Evolutionary conservation across 306 rosid genomes (phyloP), one percentile per base, ranked within the genome.

Genomic region (Cotoneaster glaucophyllus): DNA sequence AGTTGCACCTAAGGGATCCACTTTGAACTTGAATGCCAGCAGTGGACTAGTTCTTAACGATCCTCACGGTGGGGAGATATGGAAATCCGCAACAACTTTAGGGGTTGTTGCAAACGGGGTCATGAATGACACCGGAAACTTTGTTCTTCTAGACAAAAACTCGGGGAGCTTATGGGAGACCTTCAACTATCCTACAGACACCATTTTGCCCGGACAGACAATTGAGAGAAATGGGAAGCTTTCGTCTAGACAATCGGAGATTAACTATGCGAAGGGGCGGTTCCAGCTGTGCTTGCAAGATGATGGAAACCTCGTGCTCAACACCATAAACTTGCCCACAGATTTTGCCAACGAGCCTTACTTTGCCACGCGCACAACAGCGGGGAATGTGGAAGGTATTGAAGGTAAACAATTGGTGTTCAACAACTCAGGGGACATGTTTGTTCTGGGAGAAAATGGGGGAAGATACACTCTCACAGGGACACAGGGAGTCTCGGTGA

Each of bases 131-230:
- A 26, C 52, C 9, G 86, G 86, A 1, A 82, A 78, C 67, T 70
- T 82, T 8, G 5, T 64, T 19, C 67, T 86, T 28, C 13, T 31
- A 43, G 75, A 28, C 37, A 10, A 31, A 3, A 45, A 14, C 18
- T 67, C 64, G 39, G 28, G 9, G 2, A 3, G 21, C 11, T 9
- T 83, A 12, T 89, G 93, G 91, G 82, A 81, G 24, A 81, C 62
- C 70, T 89, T 89, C 54, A 22, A 50, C 19, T 11, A 79, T 28
- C 93, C 88, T 15, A 81, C 77, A 11, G 91, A 89, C 67, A 89
- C 93, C 32, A 41, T 87, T 34, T 34, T 34, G 22, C 90, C 94
- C 3, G 64, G 61, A 12, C 94, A 89, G 61, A 67, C 13, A 6
- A 0, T 89, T 39, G 29, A 77, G 50, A 74, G 39, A 34, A 25